Conservation (phyloP, 1,284 basidiomycete species). For the Sporisorium reilianum region DNA sequence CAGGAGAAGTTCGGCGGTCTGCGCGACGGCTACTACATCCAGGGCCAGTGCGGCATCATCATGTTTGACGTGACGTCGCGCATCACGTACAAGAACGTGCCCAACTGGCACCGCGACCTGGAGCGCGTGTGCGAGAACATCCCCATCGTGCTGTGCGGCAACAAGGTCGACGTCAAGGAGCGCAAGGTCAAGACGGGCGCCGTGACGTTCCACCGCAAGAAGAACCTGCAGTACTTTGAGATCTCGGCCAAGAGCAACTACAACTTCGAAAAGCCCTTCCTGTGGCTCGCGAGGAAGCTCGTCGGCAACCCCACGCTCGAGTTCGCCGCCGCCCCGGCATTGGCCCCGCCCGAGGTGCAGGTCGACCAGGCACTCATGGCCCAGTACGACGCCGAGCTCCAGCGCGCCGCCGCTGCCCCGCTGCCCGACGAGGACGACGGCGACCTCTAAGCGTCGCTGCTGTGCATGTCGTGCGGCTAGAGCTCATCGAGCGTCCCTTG, state of each 20-base stretch:
- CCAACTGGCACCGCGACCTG: constrained; percentile 99
- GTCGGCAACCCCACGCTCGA: constrained; percentile 92
- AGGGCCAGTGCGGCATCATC: constrained; percentile 98
- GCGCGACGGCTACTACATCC: constrained; percentile 69
- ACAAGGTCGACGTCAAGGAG: constrained; percentile 99
- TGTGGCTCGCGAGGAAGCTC: constrained; percentile 98
- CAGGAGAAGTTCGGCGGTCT: constrained; percentile 89
- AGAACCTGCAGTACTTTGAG: constrained; percentile 99
- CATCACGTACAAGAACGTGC: constrained; percentile 99
- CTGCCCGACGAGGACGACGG: constrained; percentile 74
- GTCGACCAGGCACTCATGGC: constrained; percentile 85
- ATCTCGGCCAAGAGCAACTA: constrained; percentile 99
- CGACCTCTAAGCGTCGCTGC: constrained; percentile 55
- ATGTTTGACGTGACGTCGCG: constrained; percentile 99
- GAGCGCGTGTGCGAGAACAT: constrained; percentile 99
- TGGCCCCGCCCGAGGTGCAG: constrained; percentile 91
- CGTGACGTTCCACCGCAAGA: constrained; percentile 99
- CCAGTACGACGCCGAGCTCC: constrained; percentile 85
- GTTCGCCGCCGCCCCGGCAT: constrained; percentile 95
- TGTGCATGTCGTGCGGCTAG: background rate
- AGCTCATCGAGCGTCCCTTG: background rate
- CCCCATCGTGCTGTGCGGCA: constrained; percentile 98
- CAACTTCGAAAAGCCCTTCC: constrained; percentile 99
- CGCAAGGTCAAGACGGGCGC: constrained; percentile 99
- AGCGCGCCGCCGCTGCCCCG: constrained; percentile 72